Base-by-base conservation (phyloP, 352 stramenopile genomes). In the Phytopythium cucurbitacearum region DNA sequence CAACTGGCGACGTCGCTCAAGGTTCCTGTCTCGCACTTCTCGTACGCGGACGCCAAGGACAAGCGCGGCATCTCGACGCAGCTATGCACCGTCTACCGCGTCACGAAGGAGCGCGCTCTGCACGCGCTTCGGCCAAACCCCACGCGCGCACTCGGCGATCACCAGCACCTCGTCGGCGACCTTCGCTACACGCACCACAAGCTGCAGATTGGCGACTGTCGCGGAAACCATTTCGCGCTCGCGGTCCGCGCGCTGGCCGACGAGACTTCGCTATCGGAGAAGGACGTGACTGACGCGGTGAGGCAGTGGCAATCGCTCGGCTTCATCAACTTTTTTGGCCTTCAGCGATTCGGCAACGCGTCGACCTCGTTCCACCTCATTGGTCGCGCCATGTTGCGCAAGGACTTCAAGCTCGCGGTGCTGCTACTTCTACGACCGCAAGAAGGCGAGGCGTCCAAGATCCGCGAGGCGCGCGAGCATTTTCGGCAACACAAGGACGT, bases 301-400 rank as follows among this genome's bases (percentile, higher is more conserved):
- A 21, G 47, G 6, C 53, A 50, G 28, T 97, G 89, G 83, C 51
- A 69, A 32, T 38, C 41, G 7, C 63, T 66, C 33, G 96, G 96
- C 3, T 99, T 98, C 62, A 89, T 98, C 53, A 99, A 99, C 62
- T 98, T 98, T 72, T 98, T 98, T 65, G 95, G 96, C 7, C 87
- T 98, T 57, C 93, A 98, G 66, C 78, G 90, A 72, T 99, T 97
- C 69, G 95, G 79, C 67, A 96, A 54, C 6, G 92, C 66, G 39
- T 81, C 71, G 58, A 98, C 80, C 76, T 92, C 69, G 3, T 79
- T 68, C 40, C 76, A 91, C 46, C 36, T 86, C 37, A 76, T 98
- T 38, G 96, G 96, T 4, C 90, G 97, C 21, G 81, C 91, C 3
- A 77, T 98, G 57, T 56, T 99, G 34, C 91, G 92, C 44, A 95